Conservation (phyloP, 176 grass and related monocot genomes). For the Alopecurus myosuroides region DNA sequence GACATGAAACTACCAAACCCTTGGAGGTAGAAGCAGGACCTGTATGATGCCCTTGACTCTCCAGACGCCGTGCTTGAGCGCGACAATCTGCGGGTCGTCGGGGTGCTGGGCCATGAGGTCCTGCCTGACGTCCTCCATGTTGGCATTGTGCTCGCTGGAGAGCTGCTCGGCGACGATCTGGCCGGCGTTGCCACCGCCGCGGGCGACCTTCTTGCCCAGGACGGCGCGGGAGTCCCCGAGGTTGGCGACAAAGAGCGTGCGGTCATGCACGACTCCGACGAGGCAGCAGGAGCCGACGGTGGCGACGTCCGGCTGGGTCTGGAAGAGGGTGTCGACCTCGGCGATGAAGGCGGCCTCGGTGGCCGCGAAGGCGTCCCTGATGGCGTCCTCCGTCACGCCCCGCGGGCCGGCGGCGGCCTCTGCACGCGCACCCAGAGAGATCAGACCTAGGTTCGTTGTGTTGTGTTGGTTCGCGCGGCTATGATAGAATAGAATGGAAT, state of each 20-base stretch:
- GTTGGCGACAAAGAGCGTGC: slow-evolving; percentile 66
- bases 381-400: slow-evolving; percentile 38
- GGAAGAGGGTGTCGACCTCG: slow-evolving; percentile 65
- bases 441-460: slow-evolving; percentile 2
- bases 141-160: slow-evolving; percentile 89
- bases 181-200: slow-evolving; percentile 10
- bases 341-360: slow-evolving; percentile 74
- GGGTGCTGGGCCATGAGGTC: slow-evolving; percentile 75
- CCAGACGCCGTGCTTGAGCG: slow-evolving; percentile 90
- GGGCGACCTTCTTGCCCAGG: slow-evolving; percentile 64
- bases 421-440: slow-evolving; percentile 26
- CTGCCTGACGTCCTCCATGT: slow-evolving; percentile 57
- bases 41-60: slow-evolving; percentile 94
- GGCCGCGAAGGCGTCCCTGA: slow-evolving; percentile 62
- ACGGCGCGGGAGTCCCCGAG: slow-evolving; percentile 78
- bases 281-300: slow-evolving; percentile 80
- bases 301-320: slow-evolving; percentile 64
- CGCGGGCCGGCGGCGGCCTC: slow-evolving; percentile 52
- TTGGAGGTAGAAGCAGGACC: slow-evolving; percentile 31
- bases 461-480: background rate
- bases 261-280: slow-evolving; percentile 57
- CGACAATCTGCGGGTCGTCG: slow-evolving; percentile 77
- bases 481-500: background rate
- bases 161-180: slow-evolving; percentile 72
- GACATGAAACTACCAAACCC: background rate